phyloP scores from a whole-genome alignment of 140 eudicot genomes.

The Erigeron philadelphicus region DNA sequence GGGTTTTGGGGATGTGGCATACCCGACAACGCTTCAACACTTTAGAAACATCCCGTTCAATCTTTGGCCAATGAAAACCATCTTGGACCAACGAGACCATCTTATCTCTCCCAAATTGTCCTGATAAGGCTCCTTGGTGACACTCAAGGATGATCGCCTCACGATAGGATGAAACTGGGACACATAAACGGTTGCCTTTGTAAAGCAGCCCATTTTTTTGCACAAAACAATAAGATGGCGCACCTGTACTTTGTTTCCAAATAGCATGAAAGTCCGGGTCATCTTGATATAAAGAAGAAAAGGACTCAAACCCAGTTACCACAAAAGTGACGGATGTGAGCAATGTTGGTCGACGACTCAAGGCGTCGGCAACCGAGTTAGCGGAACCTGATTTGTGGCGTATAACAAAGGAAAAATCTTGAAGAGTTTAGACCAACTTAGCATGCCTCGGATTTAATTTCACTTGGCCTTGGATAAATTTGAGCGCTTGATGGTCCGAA shows the following conservation, averaged over 20 bases:
- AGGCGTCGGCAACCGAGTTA: not conserved
- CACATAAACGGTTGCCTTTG: slow-evolving; percentile 15
- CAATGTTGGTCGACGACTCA: not conserved
- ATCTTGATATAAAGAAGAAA: not conserved
- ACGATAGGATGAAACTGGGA: not conserved
- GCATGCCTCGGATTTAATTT: not conserved
- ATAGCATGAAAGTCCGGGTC: not conserved
- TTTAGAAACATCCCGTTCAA: not conserved
- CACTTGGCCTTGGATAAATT: not conserved
- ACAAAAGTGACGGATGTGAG: not conserved
- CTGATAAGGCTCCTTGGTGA: slow-evolving; percentile 18
- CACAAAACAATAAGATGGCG: not conserved
- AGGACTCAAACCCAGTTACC: not conserved
- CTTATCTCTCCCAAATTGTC: slow-evolving; percentile 18
- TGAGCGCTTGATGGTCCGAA: slow-evolving; percentile 5
- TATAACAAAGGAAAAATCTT: not conserved
- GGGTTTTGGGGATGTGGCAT: too few species aligned
- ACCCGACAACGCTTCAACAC: too few species aligned
- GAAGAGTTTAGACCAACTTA: not conserved
- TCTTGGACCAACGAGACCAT: not conserved
- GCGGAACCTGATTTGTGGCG: not conserved
- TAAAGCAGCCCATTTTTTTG: not conserved
- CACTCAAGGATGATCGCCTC: not conserved
- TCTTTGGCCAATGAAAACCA: not conserved
- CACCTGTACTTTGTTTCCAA: not conserved